Base-by-base conservation (phyloP, 495 filamentous ascomycete species). In the Aspergillus sparsus region DNA sequence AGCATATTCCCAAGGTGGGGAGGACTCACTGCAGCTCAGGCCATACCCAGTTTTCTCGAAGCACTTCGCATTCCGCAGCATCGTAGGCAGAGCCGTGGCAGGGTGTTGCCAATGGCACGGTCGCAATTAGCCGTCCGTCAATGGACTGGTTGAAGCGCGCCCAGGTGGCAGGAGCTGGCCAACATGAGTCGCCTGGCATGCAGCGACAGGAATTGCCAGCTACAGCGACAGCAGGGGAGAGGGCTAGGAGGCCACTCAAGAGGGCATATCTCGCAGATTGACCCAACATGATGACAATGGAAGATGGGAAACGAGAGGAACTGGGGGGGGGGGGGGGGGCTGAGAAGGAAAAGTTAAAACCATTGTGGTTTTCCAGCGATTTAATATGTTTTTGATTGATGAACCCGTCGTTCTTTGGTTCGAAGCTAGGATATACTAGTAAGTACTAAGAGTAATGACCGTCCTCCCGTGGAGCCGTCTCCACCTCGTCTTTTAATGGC, bases 81-180 rank as follows among this genome's bases (percentile, higher is more conserved):
- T 79, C 53, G 49, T 77, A 79, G 16, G 66, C 65, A 0, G 72
- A 67, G 3, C 66, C 66, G 58, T 85, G 81, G 64, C 83, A 85
- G 5, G 76, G 71, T 0, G 63, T 62, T 2, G 68, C 81, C 11
- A 80, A 39, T 0, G 81, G 80, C 0, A 78, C 62, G 10, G 79
- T 82, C 11, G 72, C 67, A 31, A 83, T 63, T n/a, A 84, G 64
- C 12, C 66, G 63, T 1, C 81, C 81, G 31, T 65, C 68, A 16
- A 82, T 49, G 6, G 78, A 68, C 42, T 66, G 42, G 53, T 83
- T 83, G 27, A 84, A 71, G 4, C 55, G 36, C 6, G 62, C 35
- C 81, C 81, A 84, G n/a, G 66, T 63, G 5, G 57, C 34, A 2
- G 46, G 51, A 6, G 74, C 66, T 4, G 82, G 82, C 82, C 82